Evolutionary conservation across 768 basidiomycete species (phyloP).

Genomic region (Mycena olivaceomarginata): DNA sequence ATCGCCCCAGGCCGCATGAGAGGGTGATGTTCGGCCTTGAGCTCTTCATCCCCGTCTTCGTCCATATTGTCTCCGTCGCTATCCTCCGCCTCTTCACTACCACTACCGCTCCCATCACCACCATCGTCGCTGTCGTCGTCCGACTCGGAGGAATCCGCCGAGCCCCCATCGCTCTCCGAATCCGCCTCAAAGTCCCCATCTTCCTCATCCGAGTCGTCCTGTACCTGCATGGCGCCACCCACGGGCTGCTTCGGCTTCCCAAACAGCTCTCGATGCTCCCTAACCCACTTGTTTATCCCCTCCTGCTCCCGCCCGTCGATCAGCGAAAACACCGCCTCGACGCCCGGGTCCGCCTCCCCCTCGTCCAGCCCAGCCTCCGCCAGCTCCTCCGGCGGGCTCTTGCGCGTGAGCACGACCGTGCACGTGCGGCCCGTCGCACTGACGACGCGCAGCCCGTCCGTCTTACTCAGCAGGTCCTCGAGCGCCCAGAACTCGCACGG

Average conservation of each 20-base stretch:
- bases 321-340: conserved; percentile 83
- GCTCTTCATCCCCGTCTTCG: conserved; percentile 62
- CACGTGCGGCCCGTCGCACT: conserved; percentile 83
- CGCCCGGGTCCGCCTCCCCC: conserved; percentile 64
- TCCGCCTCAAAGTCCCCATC: conserved; percentile 64
- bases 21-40: conserved; percentile 77
- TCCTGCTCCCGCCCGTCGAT: conserved; percentile 83
- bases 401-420: conserved; percentile 72
- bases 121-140: conserved; percentile 51
- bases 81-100: conserved; percentile 55
- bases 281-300: conserved; percentile 80
- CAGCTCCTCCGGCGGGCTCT: conserved; percentile 50
- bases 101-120: conserved; percentile 47
- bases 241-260: conserved; percentile 59
- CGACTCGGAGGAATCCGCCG: conserved; percentile 48
- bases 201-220: conserved; percentile 68
- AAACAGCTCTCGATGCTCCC: conserved; percentile 73
- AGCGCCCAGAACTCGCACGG: conserved; percentile 88
- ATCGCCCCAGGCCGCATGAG: conserved; percentile 80
- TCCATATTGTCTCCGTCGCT: conserved; percentile 56
- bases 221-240: conserved; percentile 53
- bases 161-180: conserved; percentile 59
- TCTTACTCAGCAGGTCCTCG: conserved; percentile 70
- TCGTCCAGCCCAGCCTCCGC: conserved; percentile 57
- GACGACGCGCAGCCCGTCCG: conserved; percentile 71